These are phyloP conservation scores for Talaromyces sp. DNA, from an alignment of 2,329 filamentous ascomycete species.

Conservation along the genomic window DNA sequence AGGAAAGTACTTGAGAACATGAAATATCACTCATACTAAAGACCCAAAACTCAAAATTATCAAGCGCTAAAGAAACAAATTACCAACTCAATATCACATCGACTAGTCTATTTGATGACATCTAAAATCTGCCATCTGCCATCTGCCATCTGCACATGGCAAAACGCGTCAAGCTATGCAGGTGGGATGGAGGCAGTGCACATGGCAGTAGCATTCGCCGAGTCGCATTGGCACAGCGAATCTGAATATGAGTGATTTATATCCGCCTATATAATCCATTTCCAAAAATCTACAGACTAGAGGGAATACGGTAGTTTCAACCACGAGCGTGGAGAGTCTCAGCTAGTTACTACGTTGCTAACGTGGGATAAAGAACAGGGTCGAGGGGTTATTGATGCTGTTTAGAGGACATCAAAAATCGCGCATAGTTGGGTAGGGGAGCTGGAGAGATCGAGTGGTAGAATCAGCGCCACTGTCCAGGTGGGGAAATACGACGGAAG, in stretches of 20 bases:
- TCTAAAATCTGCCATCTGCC: not conserved
- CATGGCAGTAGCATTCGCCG: not conserved
- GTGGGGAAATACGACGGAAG: not conserved
- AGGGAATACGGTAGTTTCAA: not conserved
- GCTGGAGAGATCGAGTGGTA: no score
- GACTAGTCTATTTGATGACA: not conserved
- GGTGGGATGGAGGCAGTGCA: not conserved
- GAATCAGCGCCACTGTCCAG: not conserved
- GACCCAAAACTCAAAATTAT: not conserved
- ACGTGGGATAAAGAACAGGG: not conserved
- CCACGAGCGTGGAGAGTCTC: not conserved
- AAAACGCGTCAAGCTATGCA: not conserved
- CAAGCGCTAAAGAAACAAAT: not conserved
- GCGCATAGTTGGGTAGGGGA: not conserved
- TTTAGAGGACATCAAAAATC: conserved; percentile 14
- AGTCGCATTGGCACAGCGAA: not conserved
- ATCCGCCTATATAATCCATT: not conserved
- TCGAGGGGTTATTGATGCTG: not conserved
- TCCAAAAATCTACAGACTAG: not conserved
- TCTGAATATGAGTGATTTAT: conserved; percentile 12
- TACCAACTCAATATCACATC: not conserved
- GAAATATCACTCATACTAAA: not conserved
- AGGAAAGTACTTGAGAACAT: not conserved
- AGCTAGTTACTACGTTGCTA: not conserved
- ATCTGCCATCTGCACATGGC: not conserved